A percentile compares a stretch with the other conserved stretches of the same genome.
Evolutionary conservation across 1,284 basidiomycete species (phyloP).

Genomic region (Malassezia brasiliensis): DNA sequence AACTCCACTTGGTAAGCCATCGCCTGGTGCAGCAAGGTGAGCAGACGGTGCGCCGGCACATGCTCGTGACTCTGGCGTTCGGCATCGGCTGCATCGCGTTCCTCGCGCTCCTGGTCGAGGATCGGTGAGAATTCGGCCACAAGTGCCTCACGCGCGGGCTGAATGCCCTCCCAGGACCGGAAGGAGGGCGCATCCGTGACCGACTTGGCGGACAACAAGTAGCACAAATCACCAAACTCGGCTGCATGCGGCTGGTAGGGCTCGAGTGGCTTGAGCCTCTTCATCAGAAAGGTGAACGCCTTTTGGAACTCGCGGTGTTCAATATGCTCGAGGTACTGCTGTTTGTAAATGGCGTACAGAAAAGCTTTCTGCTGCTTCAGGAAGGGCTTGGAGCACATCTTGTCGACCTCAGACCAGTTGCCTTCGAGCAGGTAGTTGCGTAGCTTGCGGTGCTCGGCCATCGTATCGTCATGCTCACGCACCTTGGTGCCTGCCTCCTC

Average conservation of each 20-base stretch:
- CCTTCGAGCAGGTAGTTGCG: conserved; percentile 51
- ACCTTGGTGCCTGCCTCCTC: conserved; percentile 48
- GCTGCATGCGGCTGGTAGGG: conserved; percentile 53
- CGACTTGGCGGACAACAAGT: conserved; percentile 49
- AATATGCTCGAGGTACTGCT: conserved; percentile 51
- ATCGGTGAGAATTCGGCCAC: conserved; percentile 41
- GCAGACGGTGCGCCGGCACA: conserved; percentile 50
- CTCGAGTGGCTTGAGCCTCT: conserved; percentile 52
- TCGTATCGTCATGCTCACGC: conserved; percentile 40
- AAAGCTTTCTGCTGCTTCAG: conserved; percentile 52
- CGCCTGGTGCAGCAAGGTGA: conserved; percentile 51
- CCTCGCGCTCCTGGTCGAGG: conserved; percentile 38
- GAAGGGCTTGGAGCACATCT: conserved; percentile 47
- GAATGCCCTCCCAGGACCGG: conserved; percentile 52
- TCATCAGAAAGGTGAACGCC: conserved; percentile 53
- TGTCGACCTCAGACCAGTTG: conserved; percentile 51
- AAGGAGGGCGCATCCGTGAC: conserved; percentile 53
- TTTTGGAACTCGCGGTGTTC: conserved; percentile 51
- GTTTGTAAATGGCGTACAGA: conserved; percentile 48
- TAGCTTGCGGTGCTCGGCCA: conserved; percentile 48
- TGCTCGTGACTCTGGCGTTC: conserved; percentile 20
- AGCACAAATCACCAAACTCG: conserved; percentile 52
- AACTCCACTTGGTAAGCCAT: conserved; percentile 51
- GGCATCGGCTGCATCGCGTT: conserved; percentile 10
- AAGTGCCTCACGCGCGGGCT: conserved; percentile 49